Conservation (phyloP, 1,284 basidiomycete species). For the Malassezia brasiliensis region DNA sequence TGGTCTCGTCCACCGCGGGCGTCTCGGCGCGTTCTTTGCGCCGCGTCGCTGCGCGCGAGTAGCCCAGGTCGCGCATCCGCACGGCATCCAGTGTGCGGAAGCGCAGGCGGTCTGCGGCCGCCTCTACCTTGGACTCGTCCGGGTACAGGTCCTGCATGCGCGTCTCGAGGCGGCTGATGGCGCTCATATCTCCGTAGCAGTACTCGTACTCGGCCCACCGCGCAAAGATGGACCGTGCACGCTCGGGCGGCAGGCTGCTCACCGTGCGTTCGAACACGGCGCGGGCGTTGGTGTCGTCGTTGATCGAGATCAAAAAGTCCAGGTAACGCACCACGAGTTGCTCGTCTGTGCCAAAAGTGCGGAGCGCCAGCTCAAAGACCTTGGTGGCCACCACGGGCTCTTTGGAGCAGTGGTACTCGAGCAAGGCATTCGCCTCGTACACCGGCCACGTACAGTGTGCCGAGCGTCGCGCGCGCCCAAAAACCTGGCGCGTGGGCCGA, state of each 20-base stretch:
- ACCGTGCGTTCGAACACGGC: slow-evolving; percentile 87
- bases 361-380: slow-evolving; percentile 90
- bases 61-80: slow-evolving; percentile 75
- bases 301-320: slow-evolving; percentile 82
- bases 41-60: not conserved
- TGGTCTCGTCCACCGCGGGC: not conserved
- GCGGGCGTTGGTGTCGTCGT: slow-evolving; percentile 90
- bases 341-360: slow-evolving; percentile 67
- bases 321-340: slow-evolving; percentile 75
- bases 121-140: slow-evolving; percentile 74
- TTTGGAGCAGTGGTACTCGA: slow-evolving; percentile 91
- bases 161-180: slow-evolving; percentile 76
- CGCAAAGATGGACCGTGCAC: slow-evolving; percentile 81
- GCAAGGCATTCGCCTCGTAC: slow-evolving; percentile 75
- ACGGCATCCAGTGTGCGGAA: slow-evolving; percentile 81
- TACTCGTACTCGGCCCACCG: slow-evolving; percentile 92
- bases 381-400: slow-evolving; percentile 73
- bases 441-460: slow-evolving; percentile 81
- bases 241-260: slow-evolving; percentile 65
- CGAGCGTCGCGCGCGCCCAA: slow-evolving; percentile 75
- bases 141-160: slow-evolving; percentile 80
- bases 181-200: slow-evolving; percentile 82
- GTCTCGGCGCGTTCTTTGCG: not conserved
- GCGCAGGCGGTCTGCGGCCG: slow-evolving; percentile 79
- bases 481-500: slow-evolving; percentile 67